Evolutionary conservation across 2,329 filamentous ascomycete species (phyloP).

Genomic region (Kalmusia sp.): DNA sequence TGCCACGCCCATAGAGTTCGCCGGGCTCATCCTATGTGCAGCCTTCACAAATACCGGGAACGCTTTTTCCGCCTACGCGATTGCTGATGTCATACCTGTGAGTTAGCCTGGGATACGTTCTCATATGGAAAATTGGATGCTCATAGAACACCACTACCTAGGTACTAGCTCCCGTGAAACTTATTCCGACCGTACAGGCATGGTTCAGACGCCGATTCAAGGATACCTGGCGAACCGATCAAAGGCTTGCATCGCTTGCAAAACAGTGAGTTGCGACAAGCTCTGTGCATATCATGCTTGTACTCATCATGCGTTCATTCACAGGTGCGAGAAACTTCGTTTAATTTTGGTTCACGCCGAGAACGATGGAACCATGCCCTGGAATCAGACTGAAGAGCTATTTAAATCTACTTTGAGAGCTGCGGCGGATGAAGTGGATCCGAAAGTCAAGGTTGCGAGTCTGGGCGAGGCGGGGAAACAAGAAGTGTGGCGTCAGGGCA

Average conservation of each 20-base stretch:
- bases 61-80: conserved; percentile 78
- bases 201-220: conserved; percentile 71
- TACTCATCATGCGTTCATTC: conserved; percentile 8
- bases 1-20: conserved; percentile 73
- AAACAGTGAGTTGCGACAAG: conserved; percentile 13
- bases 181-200: conserved; percentile 68
- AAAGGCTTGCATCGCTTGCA: conserved; percentile 68
- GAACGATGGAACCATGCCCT: conserved; percentile 45
- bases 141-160: neutral
- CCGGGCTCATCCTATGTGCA: conserved; percentile 79
- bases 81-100: conserved; percentile 74
- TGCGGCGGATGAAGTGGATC: conserved; percentile 21
- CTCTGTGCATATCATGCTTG: neutral
- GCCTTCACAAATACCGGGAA: conserved; percentile 78
- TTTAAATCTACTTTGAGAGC: conserved; percentile 37
- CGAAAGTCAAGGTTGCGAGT: conserved; percentile 29
- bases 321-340: conserved; percentile 25
- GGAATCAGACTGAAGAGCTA: conserved; percentile 41
- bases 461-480: conserved; percentile 44
- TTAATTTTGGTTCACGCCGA: conserved; percentile 44
- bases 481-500: conserved; percentile 35
- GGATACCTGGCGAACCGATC: conserved; percentile 80
- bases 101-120: neutral
- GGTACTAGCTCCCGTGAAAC: conserved; percentile 73
- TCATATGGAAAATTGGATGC: neutral